Evolutionary conservation across 2,329 filamentous ascomycete genomes (phyloP).

Genomic region (Claviceps humidiphila): DNA sequence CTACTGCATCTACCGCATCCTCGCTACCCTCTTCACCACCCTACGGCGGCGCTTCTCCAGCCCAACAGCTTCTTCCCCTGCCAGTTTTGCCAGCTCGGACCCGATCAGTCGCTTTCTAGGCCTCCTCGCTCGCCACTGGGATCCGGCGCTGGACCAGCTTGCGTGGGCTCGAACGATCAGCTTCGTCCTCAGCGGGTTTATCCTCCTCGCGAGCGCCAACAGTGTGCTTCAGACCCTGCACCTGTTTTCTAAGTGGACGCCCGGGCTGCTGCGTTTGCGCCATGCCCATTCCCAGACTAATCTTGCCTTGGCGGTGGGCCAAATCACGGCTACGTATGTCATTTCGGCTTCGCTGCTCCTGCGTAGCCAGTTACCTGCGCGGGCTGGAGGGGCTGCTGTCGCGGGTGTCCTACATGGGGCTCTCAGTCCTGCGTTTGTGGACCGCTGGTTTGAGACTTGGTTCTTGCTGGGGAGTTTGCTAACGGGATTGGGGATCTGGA

Average conservation of each 20-base stretch:
- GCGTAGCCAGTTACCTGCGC: constrained; percentile 62
- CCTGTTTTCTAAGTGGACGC: constrained; percentile 64
- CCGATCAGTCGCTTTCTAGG: constrained; percentile 76
- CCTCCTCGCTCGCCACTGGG: constrained; percentile 69
- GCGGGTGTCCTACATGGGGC: constrained; percentile 66
- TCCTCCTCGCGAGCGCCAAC: constrained; percentile 69
- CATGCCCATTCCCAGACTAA: constrained; percentile 66
- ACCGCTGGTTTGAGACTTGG: constrained; percentile 81
- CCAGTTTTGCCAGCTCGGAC: constrained; percentile 55
- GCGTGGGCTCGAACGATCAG: constrained; percentile 79
- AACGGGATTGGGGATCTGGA: constrained; percentile 60
- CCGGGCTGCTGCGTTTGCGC: constrained; percentile 54
- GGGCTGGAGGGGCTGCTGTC: constrained; percentile 59
- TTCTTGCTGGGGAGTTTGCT: constrained; percentile 56
- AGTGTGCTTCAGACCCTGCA: constrained; percentile 76
- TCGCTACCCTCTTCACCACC: constrained; percentile 56
- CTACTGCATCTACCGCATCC: constrained; percentile 76
- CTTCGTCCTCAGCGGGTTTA: constrained; percentile 70
- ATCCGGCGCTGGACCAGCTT: constrained; percentile 66
- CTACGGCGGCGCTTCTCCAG: constrained; percentile 37
- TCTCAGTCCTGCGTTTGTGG: constrained; percentile 43
- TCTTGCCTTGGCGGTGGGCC: constrained; percentile 64
- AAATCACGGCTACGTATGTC: constrained; percentile 75
- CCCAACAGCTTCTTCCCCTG: constrained; percentile 16
- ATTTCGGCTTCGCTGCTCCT: constrained; percentile 68